Base-by-base conservation (phyloP, 495 filamentous ascomycete species). In the Bombardia bombarda region DNA sequence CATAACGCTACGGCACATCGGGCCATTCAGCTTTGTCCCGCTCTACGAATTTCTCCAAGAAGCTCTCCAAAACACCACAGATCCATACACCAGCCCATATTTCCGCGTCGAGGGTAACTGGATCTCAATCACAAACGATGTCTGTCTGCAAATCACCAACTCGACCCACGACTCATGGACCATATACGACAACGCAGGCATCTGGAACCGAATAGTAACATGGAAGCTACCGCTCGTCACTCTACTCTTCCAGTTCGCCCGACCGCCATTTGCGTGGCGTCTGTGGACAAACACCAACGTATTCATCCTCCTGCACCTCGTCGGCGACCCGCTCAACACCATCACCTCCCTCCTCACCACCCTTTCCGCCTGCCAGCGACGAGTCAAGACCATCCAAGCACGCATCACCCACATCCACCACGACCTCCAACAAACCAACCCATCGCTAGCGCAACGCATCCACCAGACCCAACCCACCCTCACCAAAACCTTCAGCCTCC, bases 131-230 rank as follows among this genome's bases (percentile, higher is more conserved):
- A 49, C 46, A 9, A 25, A 37, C 18, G 34, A 43, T 7, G 34
- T 22, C 13, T 49, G 46, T 16, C 22, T 40, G 28, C 19, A 16
- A 10, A 21, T 44, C 6, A 49, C 40, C 3, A 31, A 26, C 5
- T 38, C 40, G 2, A 33, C 16, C n/a, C 10, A 18, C 13, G 7
- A 17, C 7, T 33, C 20, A 4, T 49, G 40, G 40, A 14, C 8
- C 3, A 18, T 39, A 7, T 49, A 44, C 26, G 26, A 38, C 2
- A 5, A 30, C 22, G 34, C 39, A 7, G 46, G 21, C 1, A 40
- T 49, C 6, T 49, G 46, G 46, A 44, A 39, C 20, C 19, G 46
- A 30, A 36, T 49, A 10, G 46, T 49, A 14, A 43, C 40, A 32
- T 49, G 46, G 46, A 49, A 49, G 26, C 14, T 49, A 3, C 46